Percentiles rank a stretch among this genome's conserved stretches.
Conservation (phyloP, 2,329 filamentous ascomycete genomes). For the Aplosporella prunicola region DNA sequence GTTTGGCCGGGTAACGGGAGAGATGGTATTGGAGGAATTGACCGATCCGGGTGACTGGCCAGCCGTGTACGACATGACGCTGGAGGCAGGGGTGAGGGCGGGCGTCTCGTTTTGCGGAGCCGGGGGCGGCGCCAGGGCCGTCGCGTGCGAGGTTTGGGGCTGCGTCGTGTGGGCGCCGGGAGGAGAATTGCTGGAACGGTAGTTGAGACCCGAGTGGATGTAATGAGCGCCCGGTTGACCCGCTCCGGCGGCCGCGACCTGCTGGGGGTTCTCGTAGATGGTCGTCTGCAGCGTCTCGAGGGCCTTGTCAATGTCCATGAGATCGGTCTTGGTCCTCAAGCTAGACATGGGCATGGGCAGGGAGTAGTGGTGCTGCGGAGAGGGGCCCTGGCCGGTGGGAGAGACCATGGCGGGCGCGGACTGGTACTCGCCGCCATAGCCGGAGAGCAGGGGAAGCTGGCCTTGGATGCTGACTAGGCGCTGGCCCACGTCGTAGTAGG, state of each 20-base stretch:
- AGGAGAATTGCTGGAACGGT: conserved; percentile 51
- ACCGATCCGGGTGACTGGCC: conserved; percentile 69
- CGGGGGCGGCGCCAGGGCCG: conserved; percentile 32
- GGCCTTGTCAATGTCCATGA: conserved; percentile 88
- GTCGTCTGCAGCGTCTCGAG: conserved; percentile 93
- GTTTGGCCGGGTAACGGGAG: conserved; percentile 50
- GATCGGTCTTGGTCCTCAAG: conserved; percentile 83
- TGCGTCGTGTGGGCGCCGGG: conserved; percentile 27
- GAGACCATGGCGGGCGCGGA: conserved; percentile 42
- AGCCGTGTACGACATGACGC: conserved; percentile 66
- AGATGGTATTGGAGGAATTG: conserved; percentile 51
- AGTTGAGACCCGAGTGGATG: conserved; percentile 42
- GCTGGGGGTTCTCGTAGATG: conserved; percentile 84
- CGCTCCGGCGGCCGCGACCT: conserved; percentile 68
- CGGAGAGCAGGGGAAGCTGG: conserved; percentile 36
- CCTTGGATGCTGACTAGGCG: conserved; percentile 74
- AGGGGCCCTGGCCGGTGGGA: conserved; percentile 43
- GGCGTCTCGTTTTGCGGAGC: conserved; percentile 53
- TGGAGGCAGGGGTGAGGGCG: conserved; percentile 66
- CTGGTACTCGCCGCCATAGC: conserved; percentile 40
- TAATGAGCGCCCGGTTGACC: conserved; percentile 65
- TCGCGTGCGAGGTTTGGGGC: conserved; percentile 44
- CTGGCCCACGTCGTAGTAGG: conserved; percentile 86
- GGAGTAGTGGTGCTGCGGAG: conserved; percentile 70
- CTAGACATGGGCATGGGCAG: conserved; percentile 82